Evolutionary conservation across 306 rosid genomes (phyloP), one percentile per base, ranked within the genome.

Genomic region (Cyamopsis tetragonoloba): DNA sequence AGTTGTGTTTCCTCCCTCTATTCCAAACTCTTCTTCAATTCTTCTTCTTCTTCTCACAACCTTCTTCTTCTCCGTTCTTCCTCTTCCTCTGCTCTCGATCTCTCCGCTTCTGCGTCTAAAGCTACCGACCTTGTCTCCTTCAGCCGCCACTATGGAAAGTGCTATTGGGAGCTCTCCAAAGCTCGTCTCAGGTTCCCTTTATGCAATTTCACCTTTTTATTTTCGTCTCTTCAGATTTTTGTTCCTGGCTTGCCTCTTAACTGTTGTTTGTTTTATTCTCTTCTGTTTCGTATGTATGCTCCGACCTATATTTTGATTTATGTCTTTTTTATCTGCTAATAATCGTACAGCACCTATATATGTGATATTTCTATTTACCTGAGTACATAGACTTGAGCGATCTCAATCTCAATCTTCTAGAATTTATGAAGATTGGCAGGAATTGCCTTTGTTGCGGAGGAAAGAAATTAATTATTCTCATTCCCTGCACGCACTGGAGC

Each of bases 121-220:
- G 80, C 83, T 13, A n/a, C 39, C 23, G 82, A 76, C 15, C 50
- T 74, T 4, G 46, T 79, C 0, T 77, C 79, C 55, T 68, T 84
- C 7, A 75, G 84, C 22, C 84, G 86, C 55, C 89, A 89, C 80
- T 86, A 87, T 59, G 86, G 81, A 26, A 86, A 79, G 30, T 92
- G 98, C 80, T 89, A 92, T 67, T 85, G 88, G 84, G 87, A 92
- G 77, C 92, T 86, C 74, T 89, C 98, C 77, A 92, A 87, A 68
- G 95, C 96, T 61, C 96, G 90, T 73, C 96, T 92, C 46, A 87
- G 92, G 96, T 88, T 17, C 10, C 11, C 53, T 4, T 17, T 8
- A 12, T 6, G 9, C 2, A 3, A 8, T 5, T 27, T 14, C 46
- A 12, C 14, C 13, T 47, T 47, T 22, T 22, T 17, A 44, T 43